Conservation (phyloP, 306 rosid species). For the Benincasa hispida region DNA sequence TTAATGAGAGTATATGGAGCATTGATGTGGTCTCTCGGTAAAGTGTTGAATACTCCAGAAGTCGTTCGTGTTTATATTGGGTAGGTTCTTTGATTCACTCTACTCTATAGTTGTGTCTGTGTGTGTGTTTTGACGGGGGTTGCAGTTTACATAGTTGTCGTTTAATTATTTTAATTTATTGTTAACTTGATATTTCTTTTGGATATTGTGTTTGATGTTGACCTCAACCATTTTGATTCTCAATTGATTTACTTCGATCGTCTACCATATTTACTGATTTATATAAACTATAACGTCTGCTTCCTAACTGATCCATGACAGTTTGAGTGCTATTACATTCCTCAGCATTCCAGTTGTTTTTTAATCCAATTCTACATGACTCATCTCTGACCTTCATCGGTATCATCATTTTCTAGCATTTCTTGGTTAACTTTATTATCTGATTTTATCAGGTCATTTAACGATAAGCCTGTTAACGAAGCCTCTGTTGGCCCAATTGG, state of each 20-base stretch:
- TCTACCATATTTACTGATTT: neutral
- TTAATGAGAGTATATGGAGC: slow-evolving; percentile 99
- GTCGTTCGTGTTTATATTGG: slow-evolving; percentile 85
- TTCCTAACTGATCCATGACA: neutral
- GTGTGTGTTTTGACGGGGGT: too few species aligned
- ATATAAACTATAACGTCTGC: neutral
- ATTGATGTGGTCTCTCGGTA: slow-evolving; percentile 94
- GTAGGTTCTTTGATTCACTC: slow-evolving; percentile 22
- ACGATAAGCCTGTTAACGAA: slow-evolving; percentile 61
- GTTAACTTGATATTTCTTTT: neutral
- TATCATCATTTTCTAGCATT: neutral
- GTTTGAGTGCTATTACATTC: neutral
- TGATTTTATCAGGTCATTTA: slow-evolving; percentile 47
- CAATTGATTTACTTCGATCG: neutral
- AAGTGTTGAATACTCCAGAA: slow-evolving; percentile 81
- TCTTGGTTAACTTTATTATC: neutral
- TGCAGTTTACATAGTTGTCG: too few species aligned
- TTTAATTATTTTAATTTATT: too few species aligned
- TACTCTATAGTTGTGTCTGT: neutral
- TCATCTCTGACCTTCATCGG: neutral
- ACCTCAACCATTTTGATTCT: neutral
- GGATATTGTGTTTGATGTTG: neutral
- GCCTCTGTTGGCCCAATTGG: slow-evolving; percentile 47
- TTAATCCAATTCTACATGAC: neutral
- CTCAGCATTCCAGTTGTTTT: neutral